phyloP scores from a whole-genome alignment of 2,329 filamentous ascomycete species.

The Hymenoscyphus occultus region DNA sequence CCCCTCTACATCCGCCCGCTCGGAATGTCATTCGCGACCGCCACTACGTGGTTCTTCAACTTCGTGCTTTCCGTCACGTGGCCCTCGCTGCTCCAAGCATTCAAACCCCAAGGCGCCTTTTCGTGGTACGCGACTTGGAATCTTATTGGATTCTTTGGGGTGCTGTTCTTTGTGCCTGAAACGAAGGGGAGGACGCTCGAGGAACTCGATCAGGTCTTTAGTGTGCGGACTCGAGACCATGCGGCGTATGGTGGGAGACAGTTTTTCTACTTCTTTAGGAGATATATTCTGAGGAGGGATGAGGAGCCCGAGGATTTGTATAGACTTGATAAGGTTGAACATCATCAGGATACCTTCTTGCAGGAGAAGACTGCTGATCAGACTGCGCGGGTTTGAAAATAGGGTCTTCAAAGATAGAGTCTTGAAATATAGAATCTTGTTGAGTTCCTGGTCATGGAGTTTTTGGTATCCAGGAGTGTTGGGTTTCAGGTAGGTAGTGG shows the following conservation, averaged over 20 bases:
- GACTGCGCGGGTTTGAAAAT: conserved; percentile 14
- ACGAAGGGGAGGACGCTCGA: conserved; percentile 13
- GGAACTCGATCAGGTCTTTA: conserved; percentile 15
- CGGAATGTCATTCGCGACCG: conserved; percentile 59
- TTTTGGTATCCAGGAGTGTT: background rate
- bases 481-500: background rate
- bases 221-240: conserved; percentile 11
- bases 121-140: conserved; percentile 53
- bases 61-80: conserved; percentile 56
- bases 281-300: conserved; percentile 18
- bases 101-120: conserved; percentile 43
- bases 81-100: conserved; percentile 20
- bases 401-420: background rate
- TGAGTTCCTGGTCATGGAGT: background rate
- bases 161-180: conserved; percentile 15
- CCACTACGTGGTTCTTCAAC: conserved; percentile 56
- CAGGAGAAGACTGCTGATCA: conserved; percentile 14
- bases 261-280: conserved; percentile 20
- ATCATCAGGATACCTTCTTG: conserved; percentile 13
- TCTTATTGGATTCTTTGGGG: conserved; percentile 13
- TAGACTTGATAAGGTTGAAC: conserved; percentile 6
- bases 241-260: conserved; percentile 30
- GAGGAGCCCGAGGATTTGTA: conserved; percentile 19
- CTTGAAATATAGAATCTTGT: background rate
- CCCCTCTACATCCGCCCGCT: conserved; percentile 44